Evolutionary conservation across 2,329 filamentous ascomycete species (phyloP).

Genomic region (Paradendryphiella salina): DNA sequence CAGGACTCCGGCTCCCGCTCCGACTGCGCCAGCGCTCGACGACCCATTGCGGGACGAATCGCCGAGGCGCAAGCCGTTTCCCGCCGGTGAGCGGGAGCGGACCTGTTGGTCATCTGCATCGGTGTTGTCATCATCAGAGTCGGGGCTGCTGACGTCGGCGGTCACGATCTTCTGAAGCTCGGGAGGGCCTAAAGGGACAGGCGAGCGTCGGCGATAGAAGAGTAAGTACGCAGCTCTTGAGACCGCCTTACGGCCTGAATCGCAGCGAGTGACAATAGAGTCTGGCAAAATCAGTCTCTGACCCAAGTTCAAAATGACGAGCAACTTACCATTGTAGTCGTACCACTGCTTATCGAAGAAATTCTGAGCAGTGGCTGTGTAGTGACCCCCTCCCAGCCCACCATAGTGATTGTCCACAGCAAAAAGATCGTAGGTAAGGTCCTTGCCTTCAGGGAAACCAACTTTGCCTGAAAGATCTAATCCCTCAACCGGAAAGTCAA

Average conservation of each 20-base stretch:
- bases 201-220: slow-evolving; percentile 89
- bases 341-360: slow-evolving; percentile 91
- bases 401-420: slow-evolving; percentile 96
- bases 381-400: slow-evolving; percentile 90
- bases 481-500: slow-evolving; percentile 88
- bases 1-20: slow-evolving; percentile 60
- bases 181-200: slow-evolving; percentile 75
- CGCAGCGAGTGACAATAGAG: slow-evolving; percentile 67
- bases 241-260: slow-evolving; percentile 65
- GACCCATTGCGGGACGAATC: slow-evolving; percentile 86
- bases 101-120: slow-evolving; percentile 45
- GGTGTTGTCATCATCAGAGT: slow-evolving; percentile 44
- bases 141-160: slow-evolving; percentile 54
- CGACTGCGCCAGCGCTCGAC: slow-evolving; percentile 85
- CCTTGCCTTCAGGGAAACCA: slow-evolving; percentile 77
- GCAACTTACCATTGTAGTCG: slow-evolving; percentile 80
- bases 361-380: slow-evolving; percentile 92
- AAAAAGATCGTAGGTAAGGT: slow-evolving; percentile 87
- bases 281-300: slow-evolving; percentile 57
- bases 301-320: not conserved
- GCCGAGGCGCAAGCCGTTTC: slow-evolving; percentile 87
- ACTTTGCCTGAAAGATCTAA: slow-evolving; percentile 82
- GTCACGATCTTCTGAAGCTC: slow-evolving; percentile 71
- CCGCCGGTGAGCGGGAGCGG: slow-evolving; percentile 59
- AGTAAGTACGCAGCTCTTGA: slow-evolving; percentile 84